These are phyloP conservation scores for Polyplosphaeria fusca DNA, from an alignment of 495 filamentous ascomycete species.

Conservation along the genomic window DNA sequence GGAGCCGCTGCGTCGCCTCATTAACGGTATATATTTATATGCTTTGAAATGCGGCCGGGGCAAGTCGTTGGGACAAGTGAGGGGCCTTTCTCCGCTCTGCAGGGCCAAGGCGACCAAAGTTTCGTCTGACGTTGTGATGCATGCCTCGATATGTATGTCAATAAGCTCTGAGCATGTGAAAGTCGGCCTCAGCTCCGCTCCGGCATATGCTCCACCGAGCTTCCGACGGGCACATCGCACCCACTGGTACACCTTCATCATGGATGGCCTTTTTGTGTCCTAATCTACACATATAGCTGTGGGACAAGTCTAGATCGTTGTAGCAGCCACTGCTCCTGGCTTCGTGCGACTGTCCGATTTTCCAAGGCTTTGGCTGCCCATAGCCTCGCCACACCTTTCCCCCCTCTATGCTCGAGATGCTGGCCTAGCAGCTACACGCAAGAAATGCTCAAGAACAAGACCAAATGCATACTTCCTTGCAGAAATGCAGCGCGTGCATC, in stretches of 20 bases:
- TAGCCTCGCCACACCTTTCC: constrained; percentile 5
- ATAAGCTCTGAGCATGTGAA: constrained; percentile 20
- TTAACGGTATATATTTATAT: not conserved
- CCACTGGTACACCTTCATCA: not conserved
- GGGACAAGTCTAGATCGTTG: not conserved
- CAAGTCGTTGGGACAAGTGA: not conserved
- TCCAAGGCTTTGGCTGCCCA: constrained; percentile 4
- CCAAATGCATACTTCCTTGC: constrained; percentile 10
- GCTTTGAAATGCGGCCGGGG: not conserved
- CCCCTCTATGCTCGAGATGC: constrained; percentile 18
- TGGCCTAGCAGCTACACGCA: constrained; percentile 20
- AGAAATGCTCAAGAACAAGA: constrained; percentile 16
- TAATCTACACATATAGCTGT: not conserved
- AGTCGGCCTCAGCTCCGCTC: not conserved
- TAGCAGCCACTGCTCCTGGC: not conserved
- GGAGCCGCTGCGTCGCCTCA: not conserved
- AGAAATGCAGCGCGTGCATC: not conserved
- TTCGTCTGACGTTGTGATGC: constrained; percentile 22
- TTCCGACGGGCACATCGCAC: too few relatives aligned
- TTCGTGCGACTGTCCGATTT: constrained; percentile 7
- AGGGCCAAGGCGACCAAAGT: not conserved
- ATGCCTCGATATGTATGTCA: constrained; percentile 5
- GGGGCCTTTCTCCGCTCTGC: not conserved
- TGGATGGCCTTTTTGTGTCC: not conserved
- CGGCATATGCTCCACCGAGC: too few relatives aligned